These are phyloP conservation scores for Xanthoconium purpureum DNA, from an alignment of 768 basidiomycete genomes.

Conservation along the genomic window DNA sequence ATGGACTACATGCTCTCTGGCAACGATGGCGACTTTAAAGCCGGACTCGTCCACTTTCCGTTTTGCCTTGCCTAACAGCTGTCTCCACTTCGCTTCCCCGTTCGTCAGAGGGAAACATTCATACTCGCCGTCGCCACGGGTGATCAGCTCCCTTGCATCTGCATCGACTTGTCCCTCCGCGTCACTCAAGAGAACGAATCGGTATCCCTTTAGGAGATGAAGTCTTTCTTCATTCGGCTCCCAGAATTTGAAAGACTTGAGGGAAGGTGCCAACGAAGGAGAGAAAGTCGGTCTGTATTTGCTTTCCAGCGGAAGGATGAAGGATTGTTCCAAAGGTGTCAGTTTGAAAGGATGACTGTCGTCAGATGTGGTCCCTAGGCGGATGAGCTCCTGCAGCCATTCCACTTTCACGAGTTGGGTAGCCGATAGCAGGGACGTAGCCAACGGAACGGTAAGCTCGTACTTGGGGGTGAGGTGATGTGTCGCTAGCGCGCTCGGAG, in stretches of 20 bases:
- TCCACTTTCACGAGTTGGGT: conserved; percentile 60
- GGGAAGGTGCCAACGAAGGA: conserved; percentile 42
- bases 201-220: conserved; percentile 47
- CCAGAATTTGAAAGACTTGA: conserved; percentile 59
- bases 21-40: conserved; percentile 50
- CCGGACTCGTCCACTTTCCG: conserved; percentile 44
- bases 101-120: conserved; percentile 56
- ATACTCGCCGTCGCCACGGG: conserved; percentile 55
- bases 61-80: conserved; percentile 48
- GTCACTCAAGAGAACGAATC: conserved; percentile 63
- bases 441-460: conserved; percentile 46
- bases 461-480: conserved; percentile 62
- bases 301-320: conserved; percentile 46
- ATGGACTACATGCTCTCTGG: conserved; percentile 44
- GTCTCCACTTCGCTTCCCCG: conserved; percentile 50
- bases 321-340: conserved; percentile 48
- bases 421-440: conserved; percentile 57
- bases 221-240: conserved; percentile 63
- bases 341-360: conserved; percentile 34
- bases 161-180: conserved; percentile 45
- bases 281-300: conserved; percentile 62
- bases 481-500: conserved; percentile 46
- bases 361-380: conserved; percentile 41
- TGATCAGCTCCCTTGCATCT: conserved; percentile 53
- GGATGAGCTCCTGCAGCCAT: conserved; percentile 64